Conservation (phyloP, 768 basidiomycete species). For the Pulveroboletus sp. region DNA sequence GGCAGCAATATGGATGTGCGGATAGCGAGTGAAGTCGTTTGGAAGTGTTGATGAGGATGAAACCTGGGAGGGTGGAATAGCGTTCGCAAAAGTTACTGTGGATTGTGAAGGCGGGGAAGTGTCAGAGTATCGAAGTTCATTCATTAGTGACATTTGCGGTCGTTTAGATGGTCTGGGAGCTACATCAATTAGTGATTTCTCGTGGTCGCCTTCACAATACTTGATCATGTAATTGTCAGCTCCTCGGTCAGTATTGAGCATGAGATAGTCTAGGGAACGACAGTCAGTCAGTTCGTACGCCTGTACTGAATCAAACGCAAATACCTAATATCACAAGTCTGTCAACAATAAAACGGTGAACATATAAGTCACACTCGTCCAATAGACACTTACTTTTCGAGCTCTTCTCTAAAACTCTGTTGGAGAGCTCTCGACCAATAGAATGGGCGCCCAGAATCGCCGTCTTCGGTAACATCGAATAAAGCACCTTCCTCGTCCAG, state of each 20-base stretch:
- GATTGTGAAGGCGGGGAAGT: constrained; percentile 37
- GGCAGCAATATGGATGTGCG: constrained; percentile 88
- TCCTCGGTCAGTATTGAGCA: constrained; percentile 87
- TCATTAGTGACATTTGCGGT: constrained; percentile 72
- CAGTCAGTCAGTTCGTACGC: constrained; percentile 3
- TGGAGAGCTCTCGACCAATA: constrained; percentile 82
- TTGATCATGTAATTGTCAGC: constrained; percentile 94
- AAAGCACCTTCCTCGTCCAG: constrained; percentile 71
- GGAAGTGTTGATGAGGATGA: constrained; percentile 33
- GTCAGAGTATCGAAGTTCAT: constrained; percentile 57
- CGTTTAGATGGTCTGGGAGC: constrained; percentile 69
- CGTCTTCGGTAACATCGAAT: constrained; percentile 63
- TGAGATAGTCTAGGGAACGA: constrained; percentile 70
- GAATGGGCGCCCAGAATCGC: constrained; percentile 59
- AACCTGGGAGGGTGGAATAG: constrained; percentile 37
- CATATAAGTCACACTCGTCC: background rate
- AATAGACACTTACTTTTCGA: constrained; percentile 67
- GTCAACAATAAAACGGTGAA: constrained; percentile 8
- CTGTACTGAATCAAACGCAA: background rate
- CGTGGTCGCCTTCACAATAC: constrained; percentile 79
- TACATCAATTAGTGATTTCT: constrained; percentile 74
- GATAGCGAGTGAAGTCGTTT: constrained; percentile 51
- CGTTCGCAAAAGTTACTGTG: constrained; percentile 37
- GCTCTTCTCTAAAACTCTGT: constrained; percentile 79
- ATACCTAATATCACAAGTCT: constrained; percentile 83